Conservation (phyloP, 2,329 filamentous ascomycete genomes). For the Ascochyta koolunga region DNA sequence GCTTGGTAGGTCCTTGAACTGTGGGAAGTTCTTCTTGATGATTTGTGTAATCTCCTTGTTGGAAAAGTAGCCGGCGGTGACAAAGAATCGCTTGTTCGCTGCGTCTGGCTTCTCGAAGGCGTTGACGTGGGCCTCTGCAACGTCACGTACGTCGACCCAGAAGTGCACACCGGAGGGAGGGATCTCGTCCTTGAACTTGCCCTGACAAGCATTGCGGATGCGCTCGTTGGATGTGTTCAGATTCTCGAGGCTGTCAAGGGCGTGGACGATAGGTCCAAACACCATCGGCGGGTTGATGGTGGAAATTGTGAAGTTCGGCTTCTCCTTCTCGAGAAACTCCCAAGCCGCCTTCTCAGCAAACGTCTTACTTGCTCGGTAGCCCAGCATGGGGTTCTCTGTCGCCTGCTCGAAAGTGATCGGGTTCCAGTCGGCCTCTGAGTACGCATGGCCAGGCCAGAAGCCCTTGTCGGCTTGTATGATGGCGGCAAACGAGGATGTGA, state of each 20-base stretch:
- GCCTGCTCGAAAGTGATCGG: slow-evolving; percentile 61
- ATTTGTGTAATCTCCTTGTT: slow-evolving; percentile 65
- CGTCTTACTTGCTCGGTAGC: slow-evolving; percentile 64
- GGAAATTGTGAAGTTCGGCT: slow-evolving; percentile 56
- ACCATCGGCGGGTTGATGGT: slow-evolving; percentile 60
- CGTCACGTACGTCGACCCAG: slow-evolving; percentile 59
- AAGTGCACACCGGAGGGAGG: slow-evolving; percentile 62
- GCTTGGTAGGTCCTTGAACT: slow-evolving; percentile 59
- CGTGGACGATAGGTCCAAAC: slow-evolving; percentile 60
- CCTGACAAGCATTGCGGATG: slow-evolving; percentile 67
- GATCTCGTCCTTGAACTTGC: slow-evolving; percentile 64
- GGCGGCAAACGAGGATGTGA: slow-evolving; percentile 73
- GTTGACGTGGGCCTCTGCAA: slow-evolving; percentile 68
- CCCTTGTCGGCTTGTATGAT: slow-evolving; percentile 65
- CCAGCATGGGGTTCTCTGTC: slow-evolving; percentile 48
- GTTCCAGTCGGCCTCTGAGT: slow-evolving; percentile 64
- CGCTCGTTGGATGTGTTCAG: slow-evolving; percentile 77
- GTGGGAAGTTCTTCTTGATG: slow-evolving; percentile 61
- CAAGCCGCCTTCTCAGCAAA: slow-evolving; percentile 65
- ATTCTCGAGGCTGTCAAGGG: slow-evolving; percentile 65
- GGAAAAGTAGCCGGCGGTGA: slow-evolving; percentile 62
- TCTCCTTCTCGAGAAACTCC: slow-evolving; percentile 59
- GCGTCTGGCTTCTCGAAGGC: slow-evolving; percentile 62
- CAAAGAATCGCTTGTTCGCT: slow-evolving; percentile 69
- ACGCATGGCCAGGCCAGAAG: slow-evolving; percentile 54